Percentiles rank a stretch among this genome's conserved stretches.
phyloP scores from a whole-genome alignment of 805 yeast species.

The Cyberlindnera suaveolens region DNA sequence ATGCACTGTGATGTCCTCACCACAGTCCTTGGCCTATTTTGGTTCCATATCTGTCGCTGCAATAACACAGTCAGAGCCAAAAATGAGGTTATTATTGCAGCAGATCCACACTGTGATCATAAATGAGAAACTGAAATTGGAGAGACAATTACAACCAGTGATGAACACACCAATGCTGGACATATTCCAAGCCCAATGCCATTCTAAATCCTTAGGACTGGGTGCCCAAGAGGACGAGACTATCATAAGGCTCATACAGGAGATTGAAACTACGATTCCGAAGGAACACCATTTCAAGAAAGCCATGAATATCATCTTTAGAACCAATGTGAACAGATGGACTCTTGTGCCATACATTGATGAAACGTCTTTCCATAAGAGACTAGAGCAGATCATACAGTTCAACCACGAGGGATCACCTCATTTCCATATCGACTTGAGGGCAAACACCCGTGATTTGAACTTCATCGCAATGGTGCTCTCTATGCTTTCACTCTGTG shows the following conservation, averaged over 20 bases:
- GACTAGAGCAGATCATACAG: background rate
- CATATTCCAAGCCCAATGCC: background rate
- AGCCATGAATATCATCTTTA: conserved; percentile 5
- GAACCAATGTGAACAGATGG: conserved; percentile 8
- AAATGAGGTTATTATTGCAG: conserved; percentile 9
- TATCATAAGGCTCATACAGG: conserved; percentile 3
- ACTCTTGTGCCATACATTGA: conserved; percentile 9
- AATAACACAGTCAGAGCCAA: conserved; percentile 11
- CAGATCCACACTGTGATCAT: conserved; percentile 10
- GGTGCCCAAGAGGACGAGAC: conserved; percentile 1
- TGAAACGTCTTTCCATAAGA: conserved; percentile 5
- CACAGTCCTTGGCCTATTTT: conserved; percentile 9
- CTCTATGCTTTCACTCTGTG: conserved; percentile 4
- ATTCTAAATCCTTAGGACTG: background rate
- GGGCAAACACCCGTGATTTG: background rate
- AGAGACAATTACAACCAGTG: background rate
- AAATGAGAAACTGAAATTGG: conserved; percentile 3
- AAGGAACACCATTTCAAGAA: background rate
- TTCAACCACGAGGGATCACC: conserved; percentile 5
- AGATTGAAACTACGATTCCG: conserved; percentile 8
- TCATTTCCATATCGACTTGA: conserved; percentile 2
- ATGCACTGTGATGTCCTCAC: conserved; percentile 10
- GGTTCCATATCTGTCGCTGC: conserved; percentile 16
- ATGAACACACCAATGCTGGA: background rate
- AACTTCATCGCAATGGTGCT: conserved; percentile 7